Evolutionary conservation across 805 yeast species (phyloP), one percentile per base, ranked within the genome.

Genomic region (Yamadazyma takamatsuzukensis): DNA sequence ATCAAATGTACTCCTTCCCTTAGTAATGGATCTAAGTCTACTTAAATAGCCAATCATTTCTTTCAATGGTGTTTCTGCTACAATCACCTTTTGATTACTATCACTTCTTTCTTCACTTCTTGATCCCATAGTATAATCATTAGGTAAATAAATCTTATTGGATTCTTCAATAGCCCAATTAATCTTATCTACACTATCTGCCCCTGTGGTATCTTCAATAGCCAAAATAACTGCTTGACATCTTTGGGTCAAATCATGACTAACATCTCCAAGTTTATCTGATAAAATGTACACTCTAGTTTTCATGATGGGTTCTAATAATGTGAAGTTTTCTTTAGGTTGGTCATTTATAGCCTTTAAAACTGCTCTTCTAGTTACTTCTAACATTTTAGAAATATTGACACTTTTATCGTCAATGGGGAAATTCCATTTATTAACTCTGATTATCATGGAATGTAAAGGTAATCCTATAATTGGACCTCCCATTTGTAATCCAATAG

Each of bases 21-120:
- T 88, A 0, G 97, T 89, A 45, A 88, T 62, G 22, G 93, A 80
- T 47, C 97, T 63, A 28, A 93, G 62, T 40, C 74, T 76, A 8
- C 80, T 76, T 37, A 87, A 68, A 54, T 93, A 93, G 0, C 97
- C 96, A 29, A 88, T 74, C 96, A 93, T 88, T 40, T 83, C 94
- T 39, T 80, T 72, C 51, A 93, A 64, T 3, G 98, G 97, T 0
- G 88, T 89, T 31, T 72, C 74, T 0, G 96, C 96, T n/a, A 64
- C 64, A 21, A 93, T 74, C 6, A 72, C 59, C 57, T 85, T 74
- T 42, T 67, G 77, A 39, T 61, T 61, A 25, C 40, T 49, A 30
- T 60, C 40, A n/a, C 47, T 53, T 6, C 23, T 27, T 3, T 23
- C n/a, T 2, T 23, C 25, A 6, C 27, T 22, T n/a, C 30, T 24